Base-by-base conservation (phyloP, 179 eudicot genomes). In the Sideroxylon spinosum region DNA sequence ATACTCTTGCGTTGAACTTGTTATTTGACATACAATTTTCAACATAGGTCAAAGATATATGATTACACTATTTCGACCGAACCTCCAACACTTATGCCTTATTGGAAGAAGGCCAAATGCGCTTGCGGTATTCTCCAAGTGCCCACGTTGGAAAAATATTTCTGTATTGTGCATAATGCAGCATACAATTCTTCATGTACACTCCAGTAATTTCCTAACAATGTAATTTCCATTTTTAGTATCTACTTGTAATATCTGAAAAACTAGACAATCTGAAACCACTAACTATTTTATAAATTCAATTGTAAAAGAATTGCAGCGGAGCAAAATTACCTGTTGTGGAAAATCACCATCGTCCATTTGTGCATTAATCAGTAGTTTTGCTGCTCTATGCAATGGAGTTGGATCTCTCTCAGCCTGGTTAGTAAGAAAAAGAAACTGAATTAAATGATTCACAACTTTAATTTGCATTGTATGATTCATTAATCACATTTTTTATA, bases 311-410 rank as follows among this genome's bases (percentile, higher is more conserved):
- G 44, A 37, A 37, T 37, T 37, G 44, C 44, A 37, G 44, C 16
- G 9, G 9, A 4, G 10, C 32, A 1, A 79, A 52, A 11, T 79
- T 80, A 84, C 89, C 87, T 86, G 84, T 73, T 86, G 89, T 1
- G 89, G 87, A 37, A 84, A 84, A 81, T 83, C 89, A 11, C 87
- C 89, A 60, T 87, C 74, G 1, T 77, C 83, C 83, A 78, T 29
- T 69, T 84, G 89, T 16, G 89, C 79, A 65, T 84, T 86, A n/a
- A 84, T 79, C 63, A 86, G 28, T 11, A 84, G 22, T 61, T 68
- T 86, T 50, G 82, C 89, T 67, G 83, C 87, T 68, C 63, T 81
- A 61, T 76, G 83, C 19, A 85, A 61, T 3, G 87, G 87, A 52
- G 61, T 74, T 63, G 77, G 75, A 76, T 82, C 85, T 64, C 83